Conservation (phyloP, 805 yeast genomes). For the Komagataella ulmi region DNA sequence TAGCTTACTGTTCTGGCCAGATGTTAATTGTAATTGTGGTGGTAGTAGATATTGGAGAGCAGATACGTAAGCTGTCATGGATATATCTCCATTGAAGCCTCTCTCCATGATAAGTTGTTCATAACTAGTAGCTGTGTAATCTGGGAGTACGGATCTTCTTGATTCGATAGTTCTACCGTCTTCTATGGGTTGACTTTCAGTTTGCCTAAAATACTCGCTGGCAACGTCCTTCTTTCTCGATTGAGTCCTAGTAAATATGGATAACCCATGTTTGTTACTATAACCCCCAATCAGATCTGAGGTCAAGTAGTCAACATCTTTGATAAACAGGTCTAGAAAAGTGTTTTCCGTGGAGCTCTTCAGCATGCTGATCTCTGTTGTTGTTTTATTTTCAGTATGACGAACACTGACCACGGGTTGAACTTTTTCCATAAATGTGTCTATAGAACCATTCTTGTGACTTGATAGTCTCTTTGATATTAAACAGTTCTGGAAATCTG, state of each 20-base stretch:
- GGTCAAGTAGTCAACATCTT: neutral
- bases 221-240: neutral
- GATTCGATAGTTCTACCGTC: constrained; percentile 1
- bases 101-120: constrained; percentile 1
- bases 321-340: neutral
- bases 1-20: neutral
- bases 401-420: neutral
- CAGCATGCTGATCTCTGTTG: neutral
- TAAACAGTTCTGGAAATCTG: neutral
- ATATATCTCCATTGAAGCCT: constrained; percentile 1
- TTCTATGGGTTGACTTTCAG: neutral
- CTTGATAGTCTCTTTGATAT: neutral
- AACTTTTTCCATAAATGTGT: neutral
- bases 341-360: neutral
- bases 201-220: neutral
- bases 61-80: neutral
- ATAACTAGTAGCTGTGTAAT: constrained; percentile 1
- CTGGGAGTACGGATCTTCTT: neutral
- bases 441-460: neutral
- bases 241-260: neutral
- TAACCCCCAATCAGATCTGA: neutral
- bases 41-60: constrained; percentile 1
- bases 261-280: neutral
- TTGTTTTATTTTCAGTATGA: neutral
- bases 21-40: neutral